These are phyloP conservation scores for Alternaria dauci DNA, from an alignment of 2,329 filamentous ascomycete genomes.

Conservation along the genomic window DNA sequence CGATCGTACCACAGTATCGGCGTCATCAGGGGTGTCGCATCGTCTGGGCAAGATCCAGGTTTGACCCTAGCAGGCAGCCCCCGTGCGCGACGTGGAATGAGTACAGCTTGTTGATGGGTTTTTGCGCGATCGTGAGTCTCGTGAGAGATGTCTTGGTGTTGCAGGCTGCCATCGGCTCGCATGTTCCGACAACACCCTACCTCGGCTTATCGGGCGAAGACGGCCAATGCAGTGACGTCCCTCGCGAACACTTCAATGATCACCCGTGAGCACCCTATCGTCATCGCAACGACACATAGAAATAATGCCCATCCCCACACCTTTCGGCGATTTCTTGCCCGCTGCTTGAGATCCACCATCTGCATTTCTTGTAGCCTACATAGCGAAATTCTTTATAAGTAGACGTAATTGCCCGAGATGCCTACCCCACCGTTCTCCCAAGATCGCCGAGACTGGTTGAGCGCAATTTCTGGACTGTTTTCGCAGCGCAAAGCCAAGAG, in stretches of 20 bases:
- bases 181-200: constrained; percentile 20
- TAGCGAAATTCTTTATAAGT: constrained; percentile 4
- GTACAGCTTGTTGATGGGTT: not conserved
- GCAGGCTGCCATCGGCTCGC: constrained; percentile 20
- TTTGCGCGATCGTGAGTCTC: constrained; percentile 2
- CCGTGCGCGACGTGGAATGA: not conserved
- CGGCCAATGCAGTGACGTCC: constrained; percentile 71
- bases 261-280: constrained; percentile 67
- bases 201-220: constrained; percentile 39
- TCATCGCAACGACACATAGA: constrained; percentile 57
- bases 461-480: constrained; percentile 42
- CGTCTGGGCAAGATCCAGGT: not conserved
- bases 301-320: constrained; percentile 28
- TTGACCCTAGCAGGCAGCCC: not conserved
- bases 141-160: constrained; percentile 16
- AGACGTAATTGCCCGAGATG: constrained; percentile 28
- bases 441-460: constrained; percentile 47
- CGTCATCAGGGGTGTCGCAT: constrained; percentile 1
- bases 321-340: constrained; percentile 22
- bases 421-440: constrained; percentile 49
- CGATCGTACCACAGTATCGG: not conserved
- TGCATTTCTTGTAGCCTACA: constrained; percentile 13
- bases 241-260: constrained; percentile 67
- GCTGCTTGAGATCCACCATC: constrained; percentile 13
- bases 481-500: constrained; percentile 27